These are phyloP conservation scores for Aciculosporium take DNA, from an alignment of 2,329 filamentous ascomycete species.

Conservation along the genomic window DNA sequence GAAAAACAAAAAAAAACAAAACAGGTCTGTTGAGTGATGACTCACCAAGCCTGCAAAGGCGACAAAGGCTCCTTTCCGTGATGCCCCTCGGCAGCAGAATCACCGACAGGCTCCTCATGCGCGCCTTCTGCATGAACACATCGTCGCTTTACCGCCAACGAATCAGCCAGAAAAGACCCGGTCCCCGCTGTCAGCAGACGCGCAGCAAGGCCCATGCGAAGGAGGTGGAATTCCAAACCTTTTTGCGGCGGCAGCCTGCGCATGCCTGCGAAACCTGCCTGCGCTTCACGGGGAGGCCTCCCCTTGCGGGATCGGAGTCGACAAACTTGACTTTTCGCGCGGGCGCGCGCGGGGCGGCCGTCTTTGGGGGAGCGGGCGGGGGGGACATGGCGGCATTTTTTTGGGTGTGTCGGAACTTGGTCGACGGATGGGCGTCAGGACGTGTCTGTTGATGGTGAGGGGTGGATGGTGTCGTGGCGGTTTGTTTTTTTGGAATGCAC, in stretches of 20 bases:
- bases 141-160: slow-evolving; percentile 21
- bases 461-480: no score
- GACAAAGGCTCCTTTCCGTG: slow-evolving; percentile 14
- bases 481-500: no score
- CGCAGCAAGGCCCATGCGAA: no score
- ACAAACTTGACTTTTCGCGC: slow-evolving; percentile 37
- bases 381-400: slow-evolving; percentile 12
- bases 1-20: no score
- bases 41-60: slow-evolving; percentile 19
- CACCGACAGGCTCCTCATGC: slow-evolving; percentile 17
- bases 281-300: slow-evolving; percentile 41
- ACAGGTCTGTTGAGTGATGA: no score
- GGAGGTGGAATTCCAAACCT: slow-evolving; percentile 23
- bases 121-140: slow-evolving; percentile 28
- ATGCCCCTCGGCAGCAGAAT: slow-evolving; percentile 14
- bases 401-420: no score
- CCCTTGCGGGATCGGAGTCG: slow-evolving; percentile 33
- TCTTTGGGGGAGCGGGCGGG: slow-evolving; percentile 5
- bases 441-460: no score
- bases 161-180: neutral
- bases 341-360: slow-evolving; percentile 2
- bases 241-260: slow-evolving; percentile 37
- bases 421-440: no score
- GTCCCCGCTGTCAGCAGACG: no score
- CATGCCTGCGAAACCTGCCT: slow-evolving; percentile 47